Percentiles rank a stretch among this genome's conserved stretches.
phyloP scores from a whole-genome alignment of 1,284 basidiomycete species.

The Cerioporus squamosus region DNA sequence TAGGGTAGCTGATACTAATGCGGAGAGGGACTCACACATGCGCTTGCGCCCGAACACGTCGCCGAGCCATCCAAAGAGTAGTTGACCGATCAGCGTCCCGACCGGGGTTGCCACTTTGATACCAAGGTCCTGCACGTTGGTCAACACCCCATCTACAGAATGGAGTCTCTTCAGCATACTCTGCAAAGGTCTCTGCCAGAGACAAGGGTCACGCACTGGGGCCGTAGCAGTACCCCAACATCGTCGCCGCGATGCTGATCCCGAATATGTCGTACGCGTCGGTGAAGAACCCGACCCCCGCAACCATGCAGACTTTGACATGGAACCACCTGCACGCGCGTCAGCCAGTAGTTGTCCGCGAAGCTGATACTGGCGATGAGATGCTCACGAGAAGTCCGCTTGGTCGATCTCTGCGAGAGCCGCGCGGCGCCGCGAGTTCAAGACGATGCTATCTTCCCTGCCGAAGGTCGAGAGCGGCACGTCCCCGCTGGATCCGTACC shows the following conservation, averaged over 20 bases:
- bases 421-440: neutral
- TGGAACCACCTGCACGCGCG: constrained; percentile 45
- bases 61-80: constrained; percentile 60
- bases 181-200: too few species aligned
- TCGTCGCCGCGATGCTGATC: neutral
- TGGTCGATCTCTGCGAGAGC: neutral
- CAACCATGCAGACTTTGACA: constrained; percentile 70
- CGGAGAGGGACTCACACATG: constrained; percentile 38
- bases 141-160: neutral
- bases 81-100: constrained; percentile 59
- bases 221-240: neutral
- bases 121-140: constrained; percentile 37
- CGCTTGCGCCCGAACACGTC: constrained; percentile 58
- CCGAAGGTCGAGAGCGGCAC: too few species aligned
- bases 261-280: constrained; percentile 54
- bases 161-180: too few species aligned
- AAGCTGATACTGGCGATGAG: neutral
- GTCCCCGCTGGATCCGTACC: too few species aligned
- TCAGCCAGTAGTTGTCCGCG: neutral
- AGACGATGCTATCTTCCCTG: too few species aligned
- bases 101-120: constrained; percentile 78
- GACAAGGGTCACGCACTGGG: too few species aligned
- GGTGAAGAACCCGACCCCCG: constrained; percentile 82
- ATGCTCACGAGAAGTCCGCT: neutral
- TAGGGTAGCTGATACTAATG: too few species aligned